These are phyloP conservation scores for Termitomyces sp. DNA, from an alignment of 1,284 basidiomycete species.

Conservation along the genomic window DNA sequence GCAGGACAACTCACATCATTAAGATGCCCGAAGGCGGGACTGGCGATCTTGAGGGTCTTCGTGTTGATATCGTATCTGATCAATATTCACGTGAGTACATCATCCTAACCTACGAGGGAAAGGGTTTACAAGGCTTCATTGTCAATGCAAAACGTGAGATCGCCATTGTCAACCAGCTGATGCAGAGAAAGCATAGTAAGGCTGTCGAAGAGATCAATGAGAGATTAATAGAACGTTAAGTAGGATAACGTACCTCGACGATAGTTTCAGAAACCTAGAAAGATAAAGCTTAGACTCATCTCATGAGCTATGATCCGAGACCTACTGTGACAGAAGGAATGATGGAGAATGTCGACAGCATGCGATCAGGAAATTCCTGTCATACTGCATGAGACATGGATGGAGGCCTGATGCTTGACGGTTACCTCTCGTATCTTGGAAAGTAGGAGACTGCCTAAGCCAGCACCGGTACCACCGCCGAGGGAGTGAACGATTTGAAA, in stretches of 20 bases:
- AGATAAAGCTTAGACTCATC: background rate
- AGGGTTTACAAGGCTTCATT: slow-evolving; percentile 82
- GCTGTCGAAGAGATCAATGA: slow-evolving; percentile 34
- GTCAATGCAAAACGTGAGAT: slow-evolving; percentile 88
- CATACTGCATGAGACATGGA: background rate
- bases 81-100: background rate
- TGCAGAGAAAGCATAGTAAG: slow-evolving; percentile 89
- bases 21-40: slow-evolving; percentile 70
- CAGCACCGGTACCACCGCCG: slow-evolving; percentile 90
- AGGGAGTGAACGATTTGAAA: slow-evolving; percentile 93
- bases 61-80: slow-evolving; percentile 77
- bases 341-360: slow-evolving; percentile 91
- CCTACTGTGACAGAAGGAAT: slow-evolving; percentile 84
- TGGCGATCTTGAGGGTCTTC: slow-evolving; percentile 69
- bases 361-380: slow-evolving; percentile 87
- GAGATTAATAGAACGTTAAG: background rate
- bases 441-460: slow-evolving; percentile 78
- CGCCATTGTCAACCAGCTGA: slow-evolving; percentile 89
- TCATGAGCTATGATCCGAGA: background rate
- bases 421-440: slow-evolving; percentile 79
- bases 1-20: slow-evolving; percentile 53
- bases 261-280: slow-evolving; percentile 87
- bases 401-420: slow-evolving; percentile 8
- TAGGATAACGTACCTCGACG: slow-evolving; percentile 58
- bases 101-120: background rate